A percentile compares a stretch with the other conserved stretches of the same genome.
Evolutionary conservation across 768 basidiomycete genomes (phyloP).

Genomic region (Daedaleopsis nitida): DNA sequence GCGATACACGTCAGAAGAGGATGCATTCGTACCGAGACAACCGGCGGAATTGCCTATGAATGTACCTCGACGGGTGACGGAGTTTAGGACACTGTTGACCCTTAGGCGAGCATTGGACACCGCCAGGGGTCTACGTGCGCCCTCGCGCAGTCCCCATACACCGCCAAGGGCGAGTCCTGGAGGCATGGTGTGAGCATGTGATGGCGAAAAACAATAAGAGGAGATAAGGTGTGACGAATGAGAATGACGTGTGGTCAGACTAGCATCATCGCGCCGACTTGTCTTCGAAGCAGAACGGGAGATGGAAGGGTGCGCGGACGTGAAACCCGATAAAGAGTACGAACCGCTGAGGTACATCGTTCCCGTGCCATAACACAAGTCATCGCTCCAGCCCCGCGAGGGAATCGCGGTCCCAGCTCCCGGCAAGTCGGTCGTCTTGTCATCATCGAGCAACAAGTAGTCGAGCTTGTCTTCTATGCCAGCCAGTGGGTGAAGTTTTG

Average conservation of each 20-base stretch:
- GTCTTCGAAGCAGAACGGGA: constrained; percentile 19
- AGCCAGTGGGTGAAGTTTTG: constrained; percentile 92
- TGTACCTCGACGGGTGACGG: constrained; percentile 93
- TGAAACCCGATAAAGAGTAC: constrained; percentile 54
- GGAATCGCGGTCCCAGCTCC: constrained; percentile 91
- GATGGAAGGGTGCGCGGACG: constrained; percentile 26
- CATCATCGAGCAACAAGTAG: constrained; percentile 94
- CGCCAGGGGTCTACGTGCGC: constrained; percentile 83
- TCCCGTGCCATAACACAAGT: constrained; percentile 98
- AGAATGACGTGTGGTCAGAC: constrained; percentile 30
- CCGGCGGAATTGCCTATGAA: constrained; percentile 99
- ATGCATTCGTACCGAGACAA: constrained; percentile 73
- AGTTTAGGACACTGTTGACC: constrained; percentile 96
- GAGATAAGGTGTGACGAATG: constrained; percentile 64
- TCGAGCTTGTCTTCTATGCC: constrained; percentile 92
- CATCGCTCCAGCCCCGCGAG: constrained; percentile 97
- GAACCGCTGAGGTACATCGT: constrained; percentile 97
- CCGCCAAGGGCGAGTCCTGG: constrained; percentile 94
- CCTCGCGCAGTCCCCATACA: constrained; percentile 94
- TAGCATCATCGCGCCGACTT: constrained; percentile 12
- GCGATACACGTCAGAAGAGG: constrained; percentile 38
- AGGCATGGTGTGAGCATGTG: constrained; percentile 71
- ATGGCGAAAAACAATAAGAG: constrained; percentile 80
- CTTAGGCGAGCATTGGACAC: constrained; percentile 85
- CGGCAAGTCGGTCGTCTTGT: constrained; percentile 89